These are phyloP conservation scores for Gracilariopsis chorda DNA, from an alignment of 23 red algal genomes.

Conservation along the genomic window DNA sequence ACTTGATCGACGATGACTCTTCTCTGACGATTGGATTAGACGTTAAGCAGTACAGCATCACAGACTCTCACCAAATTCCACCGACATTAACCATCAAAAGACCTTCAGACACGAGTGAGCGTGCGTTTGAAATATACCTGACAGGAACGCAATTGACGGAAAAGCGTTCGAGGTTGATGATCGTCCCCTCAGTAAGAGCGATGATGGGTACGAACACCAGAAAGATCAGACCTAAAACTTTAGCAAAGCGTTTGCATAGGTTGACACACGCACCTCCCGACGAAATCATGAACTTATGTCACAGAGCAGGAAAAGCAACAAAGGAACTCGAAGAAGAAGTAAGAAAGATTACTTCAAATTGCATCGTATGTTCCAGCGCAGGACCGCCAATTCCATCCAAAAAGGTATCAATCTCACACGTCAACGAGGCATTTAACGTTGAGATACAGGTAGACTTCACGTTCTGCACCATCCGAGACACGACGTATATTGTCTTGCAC, in stretches of 20 bases:
- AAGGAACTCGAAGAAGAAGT: neutral
- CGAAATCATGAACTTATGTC: neutral
- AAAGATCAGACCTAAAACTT: neutral
- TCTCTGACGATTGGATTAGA: constrained; percentile 1
- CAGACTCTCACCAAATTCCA: neutral
- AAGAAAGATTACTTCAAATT: neutral
- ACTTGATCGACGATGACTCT: neutral
- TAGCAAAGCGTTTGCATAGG: neutral
- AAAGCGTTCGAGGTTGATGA: neutral
- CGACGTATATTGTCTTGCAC: neutral
- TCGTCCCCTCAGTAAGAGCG: neutral
- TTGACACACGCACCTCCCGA: neutral
- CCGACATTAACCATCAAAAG: neutral
- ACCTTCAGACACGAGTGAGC: neutral
- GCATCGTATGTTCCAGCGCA: neutral
- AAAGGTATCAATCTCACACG: constrained; percentile 24
- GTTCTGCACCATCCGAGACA: neutral
- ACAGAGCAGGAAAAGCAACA: neutral
- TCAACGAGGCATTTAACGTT: neutral
- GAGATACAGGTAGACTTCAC: constrained; percentile 21
- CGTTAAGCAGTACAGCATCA: neutral
- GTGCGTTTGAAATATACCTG: neutral
- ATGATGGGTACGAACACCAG: neutral
- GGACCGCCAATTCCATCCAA: neutral
- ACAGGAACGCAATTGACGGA: neutral